These are phyloP conservation scores for Bacterosira constricta DNA, from an alignment of 108 stramenopile genomes.

Conservation along the genomic window DNA sequence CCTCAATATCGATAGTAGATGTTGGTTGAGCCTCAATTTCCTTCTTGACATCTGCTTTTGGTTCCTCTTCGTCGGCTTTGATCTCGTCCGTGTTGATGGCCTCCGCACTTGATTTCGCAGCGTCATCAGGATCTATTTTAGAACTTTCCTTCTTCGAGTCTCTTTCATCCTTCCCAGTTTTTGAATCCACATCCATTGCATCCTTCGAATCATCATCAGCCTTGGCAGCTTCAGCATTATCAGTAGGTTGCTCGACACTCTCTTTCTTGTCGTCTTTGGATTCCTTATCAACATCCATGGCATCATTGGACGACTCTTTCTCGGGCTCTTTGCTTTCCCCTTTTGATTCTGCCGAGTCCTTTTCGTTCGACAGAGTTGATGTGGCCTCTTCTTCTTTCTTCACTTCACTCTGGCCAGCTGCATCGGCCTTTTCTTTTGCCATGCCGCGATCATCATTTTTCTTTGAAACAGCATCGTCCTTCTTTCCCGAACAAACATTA, in stretches of 20 bases:
- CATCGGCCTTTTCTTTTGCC: background rate
- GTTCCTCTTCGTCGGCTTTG: background rate
- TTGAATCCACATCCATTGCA: conserved; percentile 8
- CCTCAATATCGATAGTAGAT: no score
- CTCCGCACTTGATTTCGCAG: no score
- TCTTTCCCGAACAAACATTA: background rate
- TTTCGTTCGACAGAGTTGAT: background rate
- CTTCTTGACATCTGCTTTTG: no score
- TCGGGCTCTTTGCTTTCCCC: background rate
- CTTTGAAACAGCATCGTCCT: background rate
- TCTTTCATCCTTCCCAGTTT: no score
- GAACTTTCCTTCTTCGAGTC: background rate
- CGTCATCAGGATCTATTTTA: no score
- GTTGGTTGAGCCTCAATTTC: no score
- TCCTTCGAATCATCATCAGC: background rate
- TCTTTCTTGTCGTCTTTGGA: background rate
- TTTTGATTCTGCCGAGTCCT: background rate
- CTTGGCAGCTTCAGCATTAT: background rate
- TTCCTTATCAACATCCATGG: background rate
- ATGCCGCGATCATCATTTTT: background rate
- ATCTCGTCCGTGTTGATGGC: background rate
- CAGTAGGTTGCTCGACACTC: background rate
- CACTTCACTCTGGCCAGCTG: background rate
- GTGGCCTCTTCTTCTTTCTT: background rate
- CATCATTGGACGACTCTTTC: background rate